Evolutionary conservation across 2,329 filamentous ascomycete species (phyloP), one percentile per base, ranked within the genome.

Genomic region (Colletotrichum magnum): DNA sequence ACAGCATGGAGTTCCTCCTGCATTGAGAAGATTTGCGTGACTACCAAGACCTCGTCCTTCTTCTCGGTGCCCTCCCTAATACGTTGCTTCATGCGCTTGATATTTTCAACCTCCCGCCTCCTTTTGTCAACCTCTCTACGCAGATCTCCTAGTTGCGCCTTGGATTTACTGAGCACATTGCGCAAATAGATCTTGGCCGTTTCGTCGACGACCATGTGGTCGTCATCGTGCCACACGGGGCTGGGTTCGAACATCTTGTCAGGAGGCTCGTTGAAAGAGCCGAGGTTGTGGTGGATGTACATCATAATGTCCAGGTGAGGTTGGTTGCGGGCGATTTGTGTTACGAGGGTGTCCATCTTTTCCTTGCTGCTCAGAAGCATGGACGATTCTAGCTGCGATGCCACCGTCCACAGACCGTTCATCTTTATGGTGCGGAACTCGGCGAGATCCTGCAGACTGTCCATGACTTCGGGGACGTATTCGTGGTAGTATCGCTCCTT

Each of bases 401-500:
- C 95, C 45, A 92, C 85, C 2, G 88, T 90, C 96, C 97, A 99
- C 47, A 98, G 83, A 6, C 88, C 86, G 79, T 99, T 99, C 73
- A 98, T 82, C 75, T 93, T 95, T 58, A 90, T 81, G 12, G 95
- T 94, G 60, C 94, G 90, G 70, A 95, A 97, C 82, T 99, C 95
- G 70, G 93, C 94, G 60, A 99, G 88, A 75, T 98, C 94, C 84
- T 99, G 96, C 67, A 99, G 83, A 74, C 95, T 95, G 82, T 98
- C 94, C 78, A 99, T 87, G 68, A 98, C 83, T 77, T 98, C 96
- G 9, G 96, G 96, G 21, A 99, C 88, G 79, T 98, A 98, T 80
- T 98, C 94, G 78, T 98, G 92, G 77, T 97, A 99, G 84, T 98
- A 98, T 77, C 92, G 94, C 78, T 98, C 94, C 84, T 98, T 99